phyloP scores from a whole-genome alignment of 441 rosid genomes.

The Gossypium lobatum region DNA sequence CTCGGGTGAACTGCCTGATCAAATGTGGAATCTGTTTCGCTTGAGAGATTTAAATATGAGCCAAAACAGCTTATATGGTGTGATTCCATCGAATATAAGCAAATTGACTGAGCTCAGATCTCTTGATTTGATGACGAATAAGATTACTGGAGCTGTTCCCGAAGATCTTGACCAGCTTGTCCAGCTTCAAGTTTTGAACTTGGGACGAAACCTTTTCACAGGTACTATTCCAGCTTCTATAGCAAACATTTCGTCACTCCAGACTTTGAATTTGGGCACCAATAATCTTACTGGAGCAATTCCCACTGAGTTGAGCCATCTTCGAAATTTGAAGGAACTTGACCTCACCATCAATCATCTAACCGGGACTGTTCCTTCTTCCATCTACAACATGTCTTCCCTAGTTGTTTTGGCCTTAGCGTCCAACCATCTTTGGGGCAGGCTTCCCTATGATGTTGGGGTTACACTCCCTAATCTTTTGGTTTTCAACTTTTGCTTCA shows the following conservation, averaged over 20 bases:
- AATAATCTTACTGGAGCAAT: conserved; percentile 32
- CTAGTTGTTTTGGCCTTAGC: conserved; percentile 39
- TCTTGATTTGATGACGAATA: conserved; percentile 38
- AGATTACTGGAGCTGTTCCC: conserved; percentile 36
- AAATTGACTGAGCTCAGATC: conserved; percentile 23
- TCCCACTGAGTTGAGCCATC: conserved; percentile 34
- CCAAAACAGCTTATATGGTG: conserved; percentile 32
- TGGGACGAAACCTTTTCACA: conserved; percentile 32
- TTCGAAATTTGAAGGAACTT: conserved; percentile 28
- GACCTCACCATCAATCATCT: conserved; percentile 43
- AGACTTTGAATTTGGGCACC: conserved; percentile 28
- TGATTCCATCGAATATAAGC: conserved; percentile 31
- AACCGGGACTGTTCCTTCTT: conserved; percentile 31
- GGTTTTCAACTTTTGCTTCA: conserved; percentile 33
- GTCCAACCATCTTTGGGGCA: conserved; percentile 39
- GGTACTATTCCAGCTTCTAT: conserved; percentile 40
- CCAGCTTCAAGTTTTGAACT: conserved; percentile 30
- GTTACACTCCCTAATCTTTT: conserved; percentile 46
- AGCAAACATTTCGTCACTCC: conserved; percentile 38
- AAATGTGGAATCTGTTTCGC: conserved; percentile 35
- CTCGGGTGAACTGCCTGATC: conserved; percentile 31
- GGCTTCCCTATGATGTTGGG: conserved; percentile 40
- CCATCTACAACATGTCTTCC: conserved; percentile 46
- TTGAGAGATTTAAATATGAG: conserved; percentile 37
- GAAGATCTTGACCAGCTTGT: conserved; percentile 25